Conservation (phyloP, 306 rosid genomes). For the Cicer arietinum region DNA sequence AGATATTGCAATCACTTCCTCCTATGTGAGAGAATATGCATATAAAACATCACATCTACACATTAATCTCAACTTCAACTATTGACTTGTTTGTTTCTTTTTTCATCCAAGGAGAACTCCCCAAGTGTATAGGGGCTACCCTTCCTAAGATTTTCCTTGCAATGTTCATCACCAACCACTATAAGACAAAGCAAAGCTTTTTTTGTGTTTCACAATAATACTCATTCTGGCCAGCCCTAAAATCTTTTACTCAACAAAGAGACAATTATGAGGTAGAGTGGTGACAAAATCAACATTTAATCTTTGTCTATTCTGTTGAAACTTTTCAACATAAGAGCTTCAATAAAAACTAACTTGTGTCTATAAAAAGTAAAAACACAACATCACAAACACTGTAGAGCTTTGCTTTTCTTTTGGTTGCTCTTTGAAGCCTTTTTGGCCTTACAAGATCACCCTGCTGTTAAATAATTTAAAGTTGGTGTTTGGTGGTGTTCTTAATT, state of each 20-base stretch:
- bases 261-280: conserved; percentile 40
- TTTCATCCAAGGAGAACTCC: conserved; percentile 42
- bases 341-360: not conserved
- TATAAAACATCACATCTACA: not conserved
- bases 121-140: conserved; percentile 29
- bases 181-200: conserved; percentile 19
- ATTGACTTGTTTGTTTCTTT: conserved; percentile 31
- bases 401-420: conserved; percentile 44
- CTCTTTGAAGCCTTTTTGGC: conserved; percentile 24
- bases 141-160: conserved; percentile 54
- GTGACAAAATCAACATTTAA: conserved; percentile 49
- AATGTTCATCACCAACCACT: conserved; percentile 34
- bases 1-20: conserved; percentile 29
- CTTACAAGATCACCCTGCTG: conserved; percentile 1
- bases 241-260: not conserved
- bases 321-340: conserved; percentile 14
- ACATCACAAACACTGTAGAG: conserved; percentile 30
- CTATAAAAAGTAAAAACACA: conserved; percentile 46
- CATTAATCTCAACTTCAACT: conserved; percentile 3
- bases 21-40: conserved; percentile 19
- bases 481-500: not conserved
- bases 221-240: no score
- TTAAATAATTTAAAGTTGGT: conserved; percentile 8
- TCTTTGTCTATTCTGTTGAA: conserved; percentile 38
- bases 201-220: conserved; percentile 13